These are phyloP conservation scores for Corchorus olitorius DNA, from an alignment of 345 rosid species.

Conservation along the genomic window DNA sequence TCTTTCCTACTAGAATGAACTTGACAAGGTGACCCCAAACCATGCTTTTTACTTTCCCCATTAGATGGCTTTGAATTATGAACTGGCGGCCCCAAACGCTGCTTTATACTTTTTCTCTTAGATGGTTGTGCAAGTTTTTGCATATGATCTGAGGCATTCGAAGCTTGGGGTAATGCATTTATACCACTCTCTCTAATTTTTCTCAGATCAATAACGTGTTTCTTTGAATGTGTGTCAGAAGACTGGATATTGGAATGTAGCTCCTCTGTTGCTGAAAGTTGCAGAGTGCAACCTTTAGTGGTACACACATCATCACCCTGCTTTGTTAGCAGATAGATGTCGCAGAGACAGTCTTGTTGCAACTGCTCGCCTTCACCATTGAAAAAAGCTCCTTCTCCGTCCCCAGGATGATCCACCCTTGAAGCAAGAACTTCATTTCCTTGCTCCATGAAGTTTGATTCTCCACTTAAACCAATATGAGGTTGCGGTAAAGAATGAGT, in stretches of 20 bases:
- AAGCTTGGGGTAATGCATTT: not conserved
- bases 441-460: constrained; percentile 5
- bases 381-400: not conserved
- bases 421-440: constrained; percentile 5
- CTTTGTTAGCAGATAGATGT: not conserved
- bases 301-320: not conserved
- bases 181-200: not conserved
- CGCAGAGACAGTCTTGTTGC: not conserved
- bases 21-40: constrained; percentile 15
- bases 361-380: constrained; percentile 2
- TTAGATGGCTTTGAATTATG: constrained; percentile 4
- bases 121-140: not conserved
- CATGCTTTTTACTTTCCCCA: constrained; percentile 23
- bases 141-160: constrained; percentile 1
- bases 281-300: not conserved
- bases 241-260: not conserved
- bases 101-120: constrained; percentile 18
- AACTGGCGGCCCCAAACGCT: constrained; percentile 19
- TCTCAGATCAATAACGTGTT: constrained; percentile 26
- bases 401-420: not conserved
- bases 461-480: constrained; percentile 4
- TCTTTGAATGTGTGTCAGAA: not conserved
- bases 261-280: not conserved
- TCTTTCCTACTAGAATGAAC: not conserved
- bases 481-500: not conserved